Conservation (phyloP, 2,329 filamentous ascomycete species). For the Cryphonectria carpinicola region DNA sequence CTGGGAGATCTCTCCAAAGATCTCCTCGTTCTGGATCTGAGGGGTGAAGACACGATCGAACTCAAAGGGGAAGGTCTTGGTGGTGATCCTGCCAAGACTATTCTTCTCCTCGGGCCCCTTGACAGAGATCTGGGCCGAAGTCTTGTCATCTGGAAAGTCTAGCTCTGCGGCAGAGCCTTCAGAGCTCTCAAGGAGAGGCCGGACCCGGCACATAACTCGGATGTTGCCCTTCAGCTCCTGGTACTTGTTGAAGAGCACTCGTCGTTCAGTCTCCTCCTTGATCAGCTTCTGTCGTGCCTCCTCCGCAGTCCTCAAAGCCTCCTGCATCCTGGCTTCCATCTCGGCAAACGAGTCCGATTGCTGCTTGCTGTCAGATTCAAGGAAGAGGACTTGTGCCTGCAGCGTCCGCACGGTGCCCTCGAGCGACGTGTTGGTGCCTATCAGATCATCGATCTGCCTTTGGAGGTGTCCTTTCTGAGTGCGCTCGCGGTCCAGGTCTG, state of each 20-base stretch:
- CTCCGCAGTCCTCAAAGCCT: conserved; percentile 72
- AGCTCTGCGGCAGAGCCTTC: conserved; percentile 75
- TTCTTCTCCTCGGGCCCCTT: conserved; percentile 83
- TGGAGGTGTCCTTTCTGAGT: conserved; percentile 59
- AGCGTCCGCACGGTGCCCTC: conserved; percentile 78
- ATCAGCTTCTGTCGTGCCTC: conserved; percentile 80
- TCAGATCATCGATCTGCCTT: conserved; percentile 60
- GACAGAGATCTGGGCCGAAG: conserved; percentile 84
- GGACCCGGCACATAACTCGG: conserved; percentile 94
- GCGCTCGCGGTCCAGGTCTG: conserved; percentile 65
- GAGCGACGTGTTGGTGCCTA: conserved; percentile 65
- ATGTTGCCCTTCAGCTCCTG: conserved; percentile 99
- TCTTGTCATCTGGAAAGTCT: conserved; percentile 79
- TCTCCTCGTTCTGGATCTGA: conserved; percentile 74
- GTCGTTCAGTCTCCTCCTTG: conserved; percentile 85
- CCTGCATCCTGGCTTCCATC: conserved; percentile 79
- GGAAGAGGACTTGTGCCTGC: conserved; percentile 81
- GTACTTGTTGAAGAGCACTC: conserved; percentile 95
- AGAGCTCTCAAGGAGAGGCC: conserved; percentile 65
- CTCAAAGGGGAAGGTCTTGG: conserved; percentile 82
- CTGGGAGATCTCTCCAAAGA: conserved; percentile 96
- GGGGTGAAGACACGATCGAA: conserved; percentile 94
- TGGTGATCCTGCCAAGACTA: conserved; percentile 73
- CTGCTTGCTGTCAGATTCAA: conserved; percentile 87
- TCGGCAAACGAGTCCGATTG: conserved; percentile 84